Evolutionary conservation across 306 rosid genomes (phyloP), one percentile per base, ranked within the genome.

Genomic region (Gynostemma pentaphyllum): DNA sequence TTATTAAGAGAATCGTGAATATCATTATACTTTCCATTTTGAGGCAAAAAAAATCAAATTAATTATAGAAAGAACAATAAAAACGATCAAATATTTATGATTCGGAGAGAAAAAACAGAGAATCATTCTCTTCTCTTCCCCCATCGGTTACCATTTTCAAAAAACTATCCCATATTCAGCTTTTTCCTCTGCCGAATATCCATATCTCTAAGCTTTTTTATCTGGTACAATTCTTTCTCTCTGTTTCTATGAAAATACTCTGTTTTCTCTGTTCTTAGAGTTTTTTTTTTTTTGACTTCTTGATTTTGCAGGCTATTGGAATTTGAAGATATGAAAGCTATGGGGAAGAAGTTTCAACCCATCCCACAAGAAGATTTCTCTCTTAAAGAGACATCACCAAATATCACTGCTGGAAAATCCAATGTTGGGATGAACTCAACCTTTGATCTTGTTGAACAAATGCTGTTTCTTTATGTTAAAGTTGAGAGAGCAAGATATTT

Each of bases 401-500:
- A 78, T 63, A 78, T 54, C 15, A 54, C 5, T 23, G 75, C 45
- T 22, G 66, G 68, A 24, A 73, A 54, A 66, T 48, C 68, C 27
- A 22, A 15, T 0, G 74, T 50, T 37, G 70, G n/a, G 0, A 49
- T 63, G 45, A 24, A 27, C 18, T 70, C 75, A 7, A 27, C 24
- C 49, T 68, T 60, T 0, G 80, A 79, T 39, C 82, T 82, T 4
- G 84, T 82, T 1, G 87, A 82, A 66, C 66, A 71, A 54, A 73
- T 79, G 82, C 21, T 67, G 7, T 82, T 70, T 71, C 69, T 82
- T 42, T 82, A 54, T 23, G 80, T 82, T 14, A 74, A 68, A 39
- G 59, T 79, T 13, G 66, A 68, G 24, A 72, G 45, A 66, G 74
- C 76, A 0, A 73, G 65, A 63, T 40, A 76, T 48, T 74, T 82